phyloP scores from a whole-genome alignment of 2,329 filamentous ascomycete species.

The Apiospora koreana region DNA sequence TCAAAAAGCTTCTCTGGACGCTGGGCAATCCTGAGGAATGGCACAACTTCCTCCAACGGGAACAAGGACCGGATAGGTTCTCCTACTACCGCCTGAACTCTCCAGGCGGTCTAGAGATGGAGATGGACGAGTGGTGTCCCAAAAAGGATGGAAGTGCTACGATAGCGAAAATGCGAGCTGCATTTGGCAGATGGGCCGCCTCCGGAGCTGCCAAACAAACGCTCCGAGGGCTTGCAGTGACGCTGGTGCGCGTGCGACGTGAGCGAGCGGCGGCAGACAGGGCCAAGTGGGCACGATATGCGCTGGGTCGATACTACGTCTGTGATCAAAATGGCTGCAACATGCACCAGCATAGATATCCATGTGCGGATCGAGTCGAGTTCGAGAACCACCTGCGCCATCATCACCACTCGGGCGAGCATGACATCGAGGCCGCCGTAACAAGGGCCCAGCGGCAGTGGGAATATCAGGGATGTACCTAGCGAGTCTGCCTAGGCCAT shows the following conservation, averaged over 20 bases:
- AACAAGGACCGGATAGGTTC: not conserved
- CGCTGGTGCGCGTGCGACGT: not conserved
- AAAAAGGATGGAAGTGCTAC: conserved; percentile 10
- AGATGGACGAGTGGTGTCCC: conserved; percentile 14
- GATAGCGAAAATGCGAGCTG: not conserved
- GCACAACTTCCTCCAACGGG: not conserved
- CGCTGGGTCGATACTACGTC: conserved; percentile 15
- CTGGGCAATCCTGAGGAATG: not conserved
- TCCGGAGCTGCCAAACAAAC: not conserved
- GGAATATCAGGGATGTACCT: not conserved
- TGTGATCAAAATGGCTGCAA: conserved; percentile 15
- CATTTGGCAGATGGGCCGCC: not conserved
- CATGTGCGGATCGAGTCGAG: conserved; percentile 9
- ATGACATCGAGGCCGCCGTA: conserved; percentile 5
- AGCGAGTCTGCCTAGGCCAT: not conserved
- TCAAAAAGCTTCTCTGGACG: not conserved
- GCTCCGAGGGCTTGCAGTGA: not conserved
- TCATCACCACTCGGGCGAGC: conserved; percentile 1
- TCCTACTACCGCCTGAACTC: conserved; percentile 16
- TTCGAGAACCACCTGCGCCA: conserved; percentile 15
- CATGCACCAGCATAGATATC: not conserved
- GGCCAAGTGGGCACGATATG: conserved; percentile 17
- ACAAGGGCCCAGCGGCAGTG: not conserved
- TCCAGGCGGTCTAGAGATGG: not conserved
- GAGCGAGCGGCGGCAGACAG: not conserved